Base-by-base conservation (phyloP, 306 rosid species). In the Medicago ruthenica region DNA sequence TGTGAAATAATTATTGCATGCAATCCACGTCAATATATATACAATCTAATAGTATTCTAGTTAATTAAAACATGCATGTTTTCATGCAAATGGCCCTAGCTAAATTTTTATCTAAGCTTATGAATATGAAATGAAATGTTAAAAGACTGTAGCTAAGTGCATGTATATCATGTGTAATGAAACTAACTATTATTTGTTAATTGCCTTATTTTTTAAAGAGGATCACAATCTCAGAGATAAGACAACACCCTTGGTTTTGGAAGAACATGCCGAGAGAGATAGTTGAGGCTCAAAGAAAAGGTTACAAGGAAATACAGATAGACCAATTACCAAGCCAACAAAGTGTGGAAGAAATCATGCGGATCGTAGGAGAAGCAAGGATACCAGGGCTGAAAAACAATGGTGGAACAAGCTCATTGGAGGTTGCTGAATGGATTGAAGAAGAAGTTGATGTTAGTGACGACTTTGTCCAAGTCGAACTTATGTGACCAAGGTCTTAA, bases 171-270 rank as follows among this genome's bases (percentile, higher is more conserved):
- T 31, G 76, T 36, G 22, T 47, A n/a, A 7, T 21, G 0, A 4
- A 57, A 42, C 51, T 64, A 21, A 77, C 11, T 36, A 14, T 48
- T 15, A 11, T 48, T 58, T 74, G 5, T 40, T 54, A 3, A 0
- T 27, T 27, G 31, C 31, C 31, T 27, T 75, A 7, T 8, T 50
- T 79, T 34, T 15, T 34, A 74, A 69, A 96, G 99, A 92, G 99
- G 85, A 84, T 90, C 71, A 84, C 84, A 0, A 82, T 96, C 37
- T 85, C 89, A 1, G 97, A 92, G 88, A 89, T 96, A 83, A 90
- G 89, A 41, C 83, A 90, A 16, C 96, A 90, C 71, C 87, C 96
- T 36, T 96, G 99, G 98, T 92, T 96, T 76, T 63, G 74, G 86
- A 90, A 84, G 82, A 92, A 85, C 79, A 45, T 96, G 83, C 75